Base-by-base conservation (phyloP, 2,329 filamentous ascomycete species). In the Sclerotinia spermophila region DNA sequence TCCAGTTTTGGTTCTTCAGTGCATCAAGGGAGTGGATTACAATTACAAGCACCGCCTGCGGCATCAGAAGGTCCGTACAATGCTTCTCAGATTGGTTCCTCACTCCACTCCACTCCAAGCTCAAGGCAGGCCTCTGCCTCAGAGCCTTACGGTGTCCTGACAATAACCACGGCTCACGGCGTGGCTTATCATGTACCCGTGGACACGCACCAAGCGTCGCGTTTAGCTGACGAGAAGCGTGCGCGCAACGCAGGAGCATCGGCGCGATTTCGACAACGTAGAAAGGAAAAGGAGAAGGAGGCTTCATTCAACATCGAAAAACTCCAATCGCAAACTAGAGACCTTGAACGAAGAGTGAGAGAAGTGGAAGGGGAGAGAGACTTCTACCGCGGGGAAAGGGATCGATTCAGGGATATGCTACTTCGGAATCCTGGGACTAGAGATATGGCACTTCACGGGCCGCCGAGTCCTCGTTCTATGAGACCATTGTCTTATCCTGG, bases 181-280 rank as follows among this genome's bases (percentile, higher is more conserved):
- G 65, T 68, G 65, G 82, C 82, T 51, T 84, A 86, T 69, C 83
- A 85, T 73, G 88, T 94, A 64, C 89, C 90, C 21, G 89, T 95
- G 15, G 93, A 97, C 78, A 89, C 92, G 58, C 91, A 93, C 75
- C 91, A 93, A 76, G 93, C 91, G 19, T 96, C 93, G 19, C 90
- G 90, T 75, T 89, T 92, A 76, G 92, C 92, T 53, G 92, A 96
- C 77, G 92, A 96, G 80, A 97, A 96, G 81, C 86, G 93, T 70
- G 90, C 91, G 79, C 87, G 93, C 67, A 97, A 97, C 77, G 93
- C 93, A 55, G 92, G 92, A 62, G 93, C 93, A 8, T 96, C 93
- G 70, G 92, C 92, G 62, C 86, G 93, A 71, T 96, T 96, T 74
- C 87, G 93, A 69, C 88, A 90, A 77, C 87, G 94, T 72, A 89